These are phyloP conservation scores for Talinum fruticosum DNA, from an alignment of 148 eudicot species.

Conservation along the genomic window DNA sequence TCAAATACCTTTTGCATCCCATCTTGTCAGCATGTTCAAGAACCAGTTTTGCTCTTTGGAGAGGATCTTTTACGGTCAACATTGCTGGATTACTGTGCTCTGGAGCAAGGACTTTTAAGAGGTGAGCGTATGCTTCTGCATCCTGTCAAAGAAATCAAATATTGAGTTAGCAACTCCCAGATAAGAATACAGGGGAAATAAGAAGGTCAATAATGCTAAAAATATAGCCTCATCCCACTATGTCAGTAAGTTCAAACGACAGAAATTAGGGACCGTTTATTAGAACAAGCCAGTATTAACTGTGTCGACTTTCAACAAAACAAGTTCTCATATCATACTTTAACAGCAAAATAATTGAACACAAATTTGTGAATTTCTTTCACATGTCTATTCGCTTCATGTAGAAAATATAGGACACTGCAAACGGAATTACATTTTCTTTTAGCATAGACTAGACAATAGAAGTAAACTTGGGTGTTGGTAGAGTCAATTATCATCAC, in stretches of 20 bases:
- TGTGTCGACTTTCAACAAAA: not conserved
- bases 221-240: not conserved
- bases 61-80: conserved; percentile 60
- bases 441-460: not conserved
- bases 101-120: conserved; percentile 89
- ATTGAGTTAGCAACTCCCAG: conserved; percentile 4
- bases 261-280: not conserved
- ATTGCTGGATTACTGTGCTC: conserved; percentile 77
- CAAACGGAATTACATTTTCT: not conserved
- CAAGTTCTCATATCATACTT: not conserved
- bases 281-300: not conserved
- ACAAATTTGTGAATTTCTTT: not conserved
- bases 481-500: too few species aligned
- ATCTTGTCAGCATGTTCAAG: conserved; percentile 98
- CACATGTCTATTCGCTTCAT: not conserved
- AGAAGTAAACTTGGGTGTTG: not conserved
- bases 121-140: conserved; percentile 92
- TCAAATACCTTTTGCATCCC: conserved; percentile 99
- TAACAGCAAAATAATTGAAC: not conserved
- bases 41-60: conserved; percentile 81
- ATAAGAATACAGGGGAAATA: not conserved
- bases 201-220: not conserved
- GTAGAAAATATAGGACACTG: not conserved
- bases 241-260: not conserved
- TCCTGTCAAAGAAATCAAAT: conserved; percentile 49